Evolutionary conservation across 164 flowering plant species (phyloP), one percentile per base, ranked within the genome.

Genomic region (Vitis rupestris): DNA sequence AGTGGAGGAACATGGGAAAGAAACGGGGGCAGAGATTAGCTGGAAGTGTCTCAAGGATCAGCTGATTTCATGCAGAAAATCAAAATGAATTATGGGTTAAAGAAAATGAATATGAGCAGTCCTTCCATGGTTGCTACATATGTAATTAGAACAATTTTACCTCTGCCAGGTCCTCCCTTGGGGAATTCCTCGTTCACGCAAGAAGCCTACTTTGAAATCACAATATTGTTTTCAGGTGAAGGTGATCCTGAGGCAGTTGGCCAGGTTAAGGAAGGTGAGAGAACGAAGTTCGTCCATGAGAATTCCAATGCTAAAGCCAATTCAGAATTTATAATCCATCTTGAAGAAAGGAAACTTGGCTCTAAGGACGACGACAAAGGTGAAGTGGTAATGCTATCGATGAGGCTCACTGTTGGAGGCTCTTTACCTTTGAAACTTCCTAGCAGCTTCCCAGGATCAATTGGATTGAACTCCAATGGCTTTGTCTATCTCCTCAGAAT

Each of bases 121-220:
- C 1, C 65, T 56, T 37, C 74, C 48, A 50, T 59, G 50, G 64
- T 74, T 67, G 82, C 81, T 54, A 31, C 70, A 2, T 76, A 82
- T 29, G 87, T 78, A 10, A 78, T 86, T 17, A 80, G 77, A 67
- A 81, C 89, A 13, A 82, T 81, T 65, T 55, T 95, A 80, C 99
- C 99, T 8, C 63, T 95, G 23, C 99, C 99, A 0, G 99, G 99
- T 1, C 98, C 99, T 7, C 79, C 77, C 2, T 72, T 91, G 75
- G 90, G 82, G 37, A 76, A 79, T 61, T 83, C 84, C 11, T 71
- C 92, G 8, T 95, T 95, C 67, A 97, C 99, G 0, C 97, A 90
- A 67, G 99, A 90, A 65, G 94, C 98, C 3, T 95, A 90, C 78
- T 95, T 93, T 59, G 99, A 95, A 74, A 81, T 93, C 65, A 93